phyloP scores from a whole-genome alignment of 1,139 yeast genomes.

The Hemisphaericaspora lyxosophila region DNA sequence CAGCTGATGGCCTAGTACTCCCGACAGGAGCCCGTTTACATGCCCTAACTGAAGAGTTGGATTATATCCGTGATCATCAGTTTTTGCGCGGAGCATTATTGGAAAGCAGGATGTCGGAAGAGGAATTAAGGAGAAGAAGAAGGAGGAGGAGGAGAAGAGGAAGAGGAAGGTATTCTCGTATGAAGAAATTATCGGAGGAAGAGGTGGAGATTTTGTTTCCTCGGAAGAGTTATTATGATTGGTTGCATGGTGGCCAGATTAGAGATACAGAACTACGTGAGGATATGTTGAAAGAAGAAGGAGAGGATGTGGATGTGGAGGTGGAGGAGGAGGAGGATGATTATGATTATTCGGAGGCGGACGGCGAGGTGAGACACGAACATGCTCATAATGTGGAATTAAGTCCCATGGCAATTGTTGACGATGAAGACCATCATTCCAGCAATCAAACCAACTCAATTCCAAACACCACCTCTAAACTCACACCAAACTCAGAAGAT shows the following conservation, averaged over 20 bases:
- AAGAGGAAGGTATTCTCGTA: conserved; percentile 42
- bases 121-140: conserved; percentile 16
- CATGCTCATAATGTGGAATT: background rate
- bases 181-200: conserved; percentile 54
- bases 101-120: conserved; percentile 6
- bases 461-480: background rate
- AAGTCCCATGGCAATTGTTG: background rate
- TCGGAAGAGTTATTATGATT: conserved; percentile 55
- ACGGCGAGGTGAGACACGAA: conserved; percentile 1
- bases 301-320: conserved; percentile 17
- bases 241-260: conserved; percentile 61
- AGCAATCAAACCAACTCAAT: background rate
- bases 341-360: too few relatives aligned
- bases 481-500: conserved; percentile 2
- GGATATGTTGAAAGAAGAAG: conserved; percentile 38
- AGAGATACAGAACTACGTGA: conserved; percentile 34
- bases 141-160: conserved; percentile 31
- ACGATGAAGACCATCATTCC: background rate
- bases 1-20: too few relatives aligned
- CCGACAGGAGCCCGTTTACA: background rate
- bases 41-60: conserved; percentile 27
- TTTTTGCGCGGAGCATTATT: conserved; percentile 22
- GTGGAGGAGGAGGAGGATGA: conserved; percentile 5
- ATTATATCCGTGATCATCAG: conserved; percentile 34
- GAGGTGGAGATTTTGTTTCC: conserved; percentile 73